Evolutionary conservation across 192 early-diverging fungal genomes (phyloP).

Genomic region (Gaertneriomyces semiglobifer): DNA sequence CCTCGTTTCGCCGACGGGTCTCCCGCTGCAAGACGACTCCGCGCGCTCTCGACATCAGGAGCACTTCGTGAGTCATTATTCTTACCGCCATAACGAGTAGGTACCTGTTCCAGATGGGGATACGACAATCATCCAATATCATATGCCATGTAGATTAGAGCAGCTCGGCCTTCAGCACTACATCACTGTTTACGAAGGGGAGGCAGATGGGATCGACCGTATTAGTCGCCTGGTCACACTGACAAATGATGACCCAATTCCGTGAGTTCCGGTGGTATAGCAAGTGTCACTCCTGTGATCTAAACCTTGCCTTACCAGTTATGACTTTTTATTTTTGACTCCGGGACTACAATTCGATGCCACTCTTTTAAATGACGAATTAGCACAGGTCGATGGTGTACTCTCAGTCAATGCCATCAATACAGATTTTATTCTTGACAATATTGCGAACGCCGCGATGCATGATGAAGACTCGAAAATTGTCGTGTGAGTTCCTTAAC

Average conservation of each 20-base stretch:
- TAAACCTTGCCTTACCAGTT: slow-evolving; percentile 22
- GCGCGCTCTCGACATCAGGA: not conserved
- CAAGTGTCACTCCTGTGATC: not conserved
- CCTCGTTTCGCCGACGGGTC: slow-evolving; percentile 38
- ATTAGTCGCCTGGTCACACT: slow-evolving; percentile 35
- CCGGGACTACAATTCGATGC: slow-evolving; percentile 47
- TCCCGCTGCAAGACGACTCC: slow-evolving; percentile 11
- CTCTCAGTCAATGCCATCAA: slow-evolving; percentile 21
- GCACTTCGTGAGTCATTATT: slow-evolving; percentile 34
- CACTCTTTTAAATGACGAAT: slow-evolving; percentile 21
- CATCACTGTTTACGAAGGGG: slow-evolving; percentile 33
- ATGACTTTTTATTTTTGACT: slow-evolving; percentile 50
- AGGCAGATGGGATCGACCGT: slow-evolving; percentile 40
- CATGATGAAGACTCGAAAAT: not conserved
- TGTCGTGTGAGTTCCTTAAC: slow-evolving; percentile 15
- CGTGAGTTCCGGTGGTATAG: too few relatives aligned
- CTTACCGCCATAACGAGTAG: slow-evolving; percentile 36
- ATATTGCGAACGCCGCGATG: not conserved
- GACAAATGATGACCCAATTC: not conserved
- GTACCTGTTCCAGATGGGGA: not conserved
- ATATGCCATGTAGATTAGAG: slow-evolving; percentile 32
- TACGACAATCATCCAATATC: not conserved
- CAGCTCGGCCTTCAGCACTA: slow-evolving; percentile 46
- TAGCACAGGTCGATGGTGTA: slow-evolving; percentile 33
- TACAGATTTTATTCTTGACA: slow-evolving; percentile 15